These are phyloP conservation scores for Pyrrhoderma lamaoense DNA, from an alignment of 1,284 basidiomycete species.

Conservation along the genomic window DNA sequence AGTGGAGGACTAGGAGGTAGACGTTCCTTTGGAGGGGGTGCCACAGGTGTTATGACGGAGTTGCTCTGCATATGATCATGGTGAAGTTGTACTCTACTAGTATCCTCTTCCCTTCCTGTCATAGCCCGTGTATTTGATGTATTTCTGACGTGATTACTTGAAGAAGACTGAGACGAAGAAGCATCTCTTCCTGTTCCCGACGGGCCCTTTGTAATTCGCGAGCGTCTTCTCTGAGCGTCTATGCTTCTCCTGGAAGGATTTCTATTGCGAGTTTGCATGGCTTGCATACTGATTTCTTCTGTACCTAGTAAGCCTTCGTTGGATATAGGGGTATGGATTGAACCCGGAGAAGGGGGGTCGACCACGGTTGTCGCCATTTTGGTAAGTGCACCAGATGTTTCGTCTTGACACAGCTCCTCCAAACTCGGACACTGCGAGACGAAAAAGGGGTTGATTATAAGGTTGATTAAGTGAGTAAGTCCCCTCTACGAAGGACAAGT, in stretches of 20 bases:
- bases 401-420: not conserved
- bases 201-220: not conserved
- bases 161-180: too few species aligned
- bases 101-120: not conserved
- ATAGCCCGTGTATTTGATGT: not conserved
- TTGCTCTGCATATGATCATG: not conserved
- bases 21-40: conserved; percentile 13
- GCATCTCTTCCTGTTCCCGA: too few species aligned
- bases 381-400: not conserved
- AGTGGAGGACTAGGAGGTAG: conserved; percentile 21
- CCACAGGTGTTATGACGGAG: not conserved
- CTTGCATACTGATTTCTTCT: not conserved
- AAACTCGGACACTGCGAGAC: not conserved
- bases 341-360: conserved; percentile 3
- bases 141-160: too few species aligned
- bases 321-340: conserved; percentile 3
- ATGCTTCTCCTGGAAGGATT: not conserved
- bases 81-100: not conserved
- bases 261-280: not conserved
- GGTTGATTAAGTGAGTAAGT: too few species aligned
- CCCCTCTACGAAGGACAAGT: too few species aligned
- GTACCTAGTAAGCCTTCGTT: not conserved
- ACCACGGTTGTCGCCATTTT: conserved; percentile 5
- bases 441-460: too few species aligned
- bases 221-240: conserved; percentile 4